Conservation (phyloP, 2,329 filamentous ascomycete genomes). For the Xylariaceae sp. region DNA sequence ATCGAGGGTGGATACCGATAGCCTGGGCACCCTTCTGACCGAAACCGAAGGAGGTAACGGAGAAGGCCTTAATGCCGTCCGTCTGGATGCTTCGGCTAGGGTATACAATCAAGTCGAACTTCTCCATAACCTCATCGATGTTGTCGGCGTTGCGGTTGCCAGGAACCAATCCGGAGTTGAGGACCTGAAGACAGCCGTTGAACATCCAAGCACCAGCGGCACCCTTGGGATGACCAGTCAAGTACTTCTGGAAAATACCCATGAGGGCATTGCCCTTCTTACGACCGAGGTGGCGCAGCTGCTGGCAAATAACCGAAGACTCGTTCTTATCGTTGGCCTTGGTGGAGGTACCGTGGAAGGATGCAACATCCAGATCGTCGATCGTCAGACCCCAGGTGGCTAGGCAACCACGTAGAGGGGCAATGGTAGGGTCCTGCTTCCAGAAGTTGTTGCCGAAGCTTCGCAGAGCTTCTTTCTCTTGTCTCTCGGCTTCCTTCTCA, state of each 20-base stretch:
- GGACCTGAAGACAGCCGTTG: slow-evolving; percentile 93
- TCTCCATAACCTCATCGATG: slow-evolving; percentile 90
- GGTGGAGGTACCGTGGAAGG: slow-evolving; percentile 98
- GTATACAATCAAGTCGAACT: slow-evolving; percentile 97
- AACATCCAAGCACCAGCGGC: slow-evolving; percentile 99
- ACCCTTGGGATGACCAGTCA: slow-evolving; percentile 98
- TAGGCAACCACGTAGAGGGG: slow-evolving; percentile 89
- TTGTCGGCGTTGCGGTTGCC: slow-evolving; percentile 99
- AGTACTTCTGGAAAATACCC: slow-evolving; percentile 98
- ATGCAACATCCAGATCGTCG: slow-evolving; percentile 89
- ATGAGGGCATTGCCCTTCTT: slow-evolving; percentile 94
- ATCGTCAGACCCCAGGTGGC: slow-evolving; percentile 98
- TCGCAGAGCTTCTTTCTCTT: slow-evolving; percentile 87
- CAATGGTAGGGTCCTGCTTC: slow-evolving; percentile 91
- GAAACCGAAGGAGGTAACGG: slow-evolving; percentile 97
- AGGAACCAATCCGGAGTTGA: slow-evolving; percentile 89
- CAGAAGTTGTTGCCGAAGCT: slow-evolving; percentile 98
- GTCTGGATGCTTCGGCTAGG: slow-evolving; percentile 94
- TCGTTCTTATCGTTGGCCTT: slow-evolving; percentile 99
- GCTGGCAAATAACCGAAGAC: slow-evolving; percentile 93
- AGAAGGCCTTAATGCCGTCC: slow-evolving; percentile 97
- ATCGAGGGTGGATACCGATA: slow-evolving; percentile 90
- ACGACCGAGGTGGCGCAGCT: slow-evolving; percentile 89
- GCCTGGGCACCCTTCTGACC: slow-evolving; percentile 98
- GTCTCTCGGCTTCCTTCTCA: slow-evolving; percentile 77